Evolutionary conservation across 495 filamentous ascomycete genomes (phyloP), one percentile per base, ranked within the genome.

Genomic region (Daldinia concentrica): DNA sequence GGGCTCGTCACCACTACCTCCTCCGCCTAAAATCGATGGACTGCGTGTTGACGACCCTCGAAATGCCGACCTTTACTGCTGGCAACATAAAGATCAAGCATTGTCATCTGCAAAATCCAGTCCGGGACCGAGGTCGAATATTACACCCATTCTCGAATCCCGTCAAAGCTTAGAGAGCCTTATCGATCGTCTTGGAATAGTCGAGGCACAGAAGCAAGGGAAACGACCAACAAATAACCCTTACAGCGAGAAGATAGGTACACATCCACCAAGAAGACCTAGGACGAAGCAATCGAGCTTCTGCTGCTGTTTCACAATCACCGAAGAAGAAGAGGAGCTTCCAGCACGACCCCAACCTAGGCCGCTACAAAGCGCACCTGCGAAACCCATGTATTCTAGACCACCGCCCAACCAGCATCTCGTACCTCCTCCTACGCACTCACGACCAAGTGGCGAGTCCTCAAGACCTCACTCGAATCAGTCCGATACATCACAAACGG

Each of bases 21-120:
- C 83, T 59, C 55, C 76, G 81, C 15, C 73, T 71, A 63, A 82
- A 82, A n/a, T 58, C 36, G 55, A 72, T 30, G 79, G 81, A 22
- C 79, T 85, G 9, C 85, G 85, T 30, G 88, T 86, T 32, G 77
- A 82, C 62, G 81, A 84, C 60, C 80, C 79, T 19, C 72, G 74
- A 55, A 74, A 83, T 68, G 80, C 82, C 57, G 77, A 62, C 48
- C 69, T 83, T 61, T 99, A 93, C 77, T 99, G 95, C 84, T 96
- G 93, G 90, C 92, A 96, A 75, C 95, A 99, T 79, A 93, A 92
- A 72, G 93, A 96, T 66, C 95, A 99, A 78, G 93, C 93, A 22
- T 79, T 70, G 52, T 64, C 76, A 37, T 81, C 82, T 17, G 76
- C 82, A 5, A 68, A 70, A 9, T 83, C 83, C 29, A 84, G 76